Evolutionary conservation across 768 basidiomycete species (phyloP).

Genomic region (Crucibulum laeve): DNA sequence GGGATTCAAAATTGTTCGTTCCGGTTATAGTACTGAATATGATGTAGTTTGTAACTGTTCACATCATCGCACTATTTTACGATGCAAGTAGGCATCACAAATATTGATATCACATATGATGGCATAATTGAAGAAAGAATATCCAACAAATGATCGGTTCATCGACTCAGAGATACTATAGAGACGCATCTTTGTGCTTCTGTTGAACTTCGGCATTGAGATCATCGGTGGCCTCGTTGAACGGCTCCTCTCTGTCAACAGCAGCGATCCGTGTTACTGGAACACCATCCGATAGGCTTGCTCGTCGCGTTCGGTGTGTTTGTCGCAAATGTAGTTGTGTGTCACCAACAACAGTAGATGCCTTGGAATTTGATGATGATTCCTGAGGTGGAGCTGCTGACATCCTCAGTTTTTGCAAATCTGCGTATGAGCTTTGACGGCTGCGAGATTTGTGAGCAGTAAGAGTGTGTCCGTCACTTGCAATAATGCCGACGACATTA

Average conservation of each 20-base stretch:
- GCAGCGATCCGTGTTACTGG: constrained; percentile 59
- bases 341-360: constrained; percentile 29
- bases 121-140: too few relatives aligned
- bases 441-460: constrained; percentile 44
- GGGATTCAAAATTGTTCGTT: too few relatives aligned
- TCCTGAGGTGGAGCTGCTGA: constrained; percentile 10
- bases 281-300: constrained; percentile 63
- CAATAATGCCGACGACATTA: constrained; percentile 71
- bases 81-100: not conserved
- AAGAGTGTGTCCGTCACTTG: constrained; percentile 40
- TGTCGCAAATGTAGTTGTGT: constrained; percentile 41
- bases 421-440: constrained; percentile 75
- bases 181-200: constrained; percentile 10
- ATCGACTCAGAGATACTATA: too few relatives aligned
- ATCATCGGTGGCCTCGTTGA: constrained; percentile 59
- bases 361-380: constrained; percentile 6
- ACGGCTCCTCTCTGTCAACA: constrained; percentile 52
- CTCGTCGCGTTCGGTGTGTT: constrained; percentile 48
- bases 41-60: too few relatives aligned
- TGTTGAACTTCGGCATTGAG: constrained; percentile 60
- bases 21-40: too few relatives aligned
- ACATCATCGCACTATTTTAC: not conserved
- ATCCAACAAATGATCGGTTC: too few relatives aligned
- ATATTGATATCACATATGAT: too few relatives aligned
- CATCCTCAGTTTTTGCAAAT: constrained; percentile 65